phyloP scores from a whole-genome alignment of 1,284 basidiomycete species.

The Pseudozyma pruni region DNA sequence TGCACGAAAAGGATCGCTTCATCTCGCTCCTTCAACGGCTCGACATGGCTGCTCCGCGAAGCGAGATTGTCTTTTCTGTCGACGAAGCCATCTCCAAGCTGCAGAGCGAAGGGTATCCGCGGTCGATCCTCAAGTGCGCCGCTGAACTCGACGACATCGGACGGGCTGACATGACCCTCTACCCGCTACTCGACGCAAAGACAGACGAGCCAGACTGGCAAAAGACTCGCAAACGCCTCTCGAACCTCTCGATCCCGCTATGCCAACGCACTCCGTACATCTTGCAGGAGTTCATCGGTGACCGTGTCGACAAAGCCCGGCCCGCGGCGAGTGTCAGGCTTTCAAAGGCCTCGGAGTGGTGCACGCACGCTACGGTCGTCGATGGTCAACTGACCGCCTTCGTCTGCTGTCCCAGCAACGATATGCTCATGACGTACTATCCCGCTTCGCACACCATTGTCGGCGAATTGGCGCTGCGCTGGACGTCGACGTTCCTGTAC shows the following conservation, averaged over 20 bases:
- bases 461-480: constrained; percentile 66
- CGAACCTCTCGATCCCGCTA: constrained; percentile 49
- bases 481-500: constrained; percentile 68
- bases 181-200: constrained; percentile 54
- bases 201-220: constrained; percentile 40
- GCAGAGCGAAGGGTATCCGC: constrained; percentile 21
- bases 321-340: too few species aligned
- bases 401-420: constrained; percentile 70
- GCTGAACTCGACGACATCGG: constrained; percentile 68
- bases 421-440: constrained; percentile 71
- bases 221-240: constrained; percentile 34
- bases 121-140: constrained; percentile 67
- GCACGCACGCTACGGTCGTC: constrained; percentile 69
- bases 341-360: constrained; percentile 68
- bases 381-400: constrained; percentile 69
- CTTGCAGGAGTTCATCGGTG: constrained; percentile 65
- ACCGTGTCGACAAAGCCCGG: constrained; percentile 41
- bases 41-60: constrained; percentile 65
- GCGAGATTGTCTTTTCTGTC: constrained; percentile 65
- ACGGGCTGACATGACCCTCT: constrained; percentile 69
- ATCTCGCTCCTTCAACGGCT: constrained; percentile 67
- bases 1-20: constrained; percentile 69
- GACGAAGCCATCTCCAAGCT: constrained; percentile 67
- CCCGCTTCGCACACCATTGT: constrained; percentile 63
- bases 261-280: constrained; percentile 57